Evolutionary conservation across 495 filamentous ascomycete genomes (phyloP).

Genomic region (Cladorrhinum samala): DNA sequence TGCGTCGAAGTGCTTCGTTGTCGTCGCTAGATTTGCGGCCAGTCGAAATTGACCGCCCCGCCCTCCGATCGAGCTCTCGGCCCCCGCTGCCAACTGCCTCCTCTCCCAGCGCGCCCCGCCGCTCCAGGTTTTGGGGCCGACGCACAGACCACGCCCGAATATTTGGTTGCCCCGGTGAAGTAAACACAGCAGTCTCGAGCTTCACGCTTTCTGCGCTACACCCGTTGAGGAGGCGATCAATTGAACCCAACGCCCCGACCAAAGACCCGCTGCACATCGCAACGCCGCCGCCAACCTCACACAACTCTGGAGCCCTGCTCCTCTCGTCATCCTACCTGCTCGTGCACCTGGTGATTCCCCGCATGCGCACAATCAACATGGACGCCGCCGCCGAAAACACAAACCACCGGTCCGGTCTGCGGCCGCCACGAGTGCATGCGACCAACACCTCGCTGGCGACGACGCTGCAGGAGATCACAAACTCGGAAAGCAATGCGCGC

Average conservation of each 20-base stretch:
- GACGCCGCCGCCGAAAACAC: conserved; percentile 33
- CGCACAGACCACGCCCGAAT: conserved; percentile 6
- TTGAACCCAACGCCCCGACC: conserved; percentile 9
- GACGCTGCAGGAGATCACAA: conserved; percentile 38
- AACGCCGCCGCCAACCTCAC: conserved; percentile 23
- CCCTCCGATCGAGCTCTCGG: background rate
- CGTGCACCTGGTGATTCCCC: conserved; percentile 23
- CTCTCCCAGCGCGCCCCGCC: background rate
- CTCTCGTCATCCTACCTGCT: conserved; percentile 28
- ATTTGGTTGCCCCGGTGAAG: conserved; percentile 27
- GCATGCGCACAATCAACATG: conserved; percentile 33
- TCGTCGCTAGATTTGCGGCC: background rate
- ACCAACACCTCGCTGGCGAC: conserved; percentile 3
- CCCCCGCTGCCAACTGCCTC: background rate
- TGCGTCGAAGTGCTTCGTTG: background rate
- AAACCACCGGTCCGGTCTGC: conserved; percentile 14
- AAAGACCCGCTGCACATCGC: conserved; percentile 16
- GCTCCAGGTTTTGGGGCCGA: background rate
- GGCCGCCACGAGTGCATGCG: conserved; percentile 12
- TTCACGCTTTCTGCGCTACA: conserved; percentile 20
- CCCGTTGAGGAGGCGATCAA: conserved; percentile 26
- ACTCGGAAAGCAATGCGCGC: conserved; percentile 64
- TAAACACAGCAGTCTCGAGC: conserved; percentile 13
- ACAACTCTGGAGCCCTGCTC: conserved; percentile 26
- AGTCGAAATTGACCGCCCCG: background rate